Evolutionary conservation across 176 grass and related monocot genomes (phyloP).

Genomic region (Oryza nivara): DNA sequence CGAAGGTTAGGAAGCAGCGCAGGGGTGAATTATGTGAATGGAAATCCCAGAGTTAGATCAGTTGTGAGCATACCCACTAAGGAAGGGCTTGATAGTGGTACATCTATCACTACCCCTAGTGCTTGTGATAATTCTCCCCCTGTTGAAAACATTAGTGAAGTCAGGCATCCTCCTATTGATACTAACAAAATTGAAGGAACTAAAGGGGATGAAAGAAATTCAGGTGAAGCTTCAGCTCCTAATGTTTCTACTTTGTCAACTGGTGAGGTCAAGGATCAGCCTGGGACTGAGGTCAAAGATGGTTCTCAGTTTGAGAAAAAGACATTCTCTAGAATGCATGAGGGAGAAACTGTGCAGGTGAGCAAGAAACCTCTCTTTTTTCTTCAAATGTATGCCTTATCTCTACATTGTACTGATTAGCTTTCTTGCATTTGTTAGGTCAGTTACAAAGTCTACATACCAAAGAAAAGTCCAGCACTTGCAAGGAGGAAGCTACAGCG

Average conservation of each 20-base stretch:
- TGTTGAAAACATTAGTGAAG: conserved; percentile 42
- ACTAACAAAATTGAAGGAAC: conserved; percentile 36
- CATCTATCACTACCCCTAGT: conserved; percentile 19
- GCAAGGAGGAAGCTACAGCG: conserved; percentile 78
- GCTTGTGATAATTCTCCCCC: conserved; percentile 27
- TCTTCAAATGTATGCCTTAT: conserved; percentile 9
- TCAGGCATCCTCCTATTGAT: conserved; percentile 10
- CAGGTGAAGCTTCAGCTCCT: conserved; percentile 38
- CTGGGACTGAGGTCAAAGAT: conserved; percentile 39
- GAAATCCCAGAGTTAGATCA: conserved; percentile 64
- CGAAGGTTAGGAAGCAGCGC: conserved; percentile 41
- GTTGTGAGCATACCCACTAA: conserved; percentile 63
- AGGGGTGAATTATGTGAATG: conserved; percentile 39
- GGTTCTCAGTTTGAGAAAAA: conserved; percentile 76
- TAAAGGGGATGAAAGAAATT: conserved; percentile 39
- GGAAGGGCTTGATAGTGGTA: conserved; percentile 45
- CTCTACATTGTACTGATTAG: conserved; percentile 30
- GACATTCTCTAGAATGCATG: conserved; percentile 92
- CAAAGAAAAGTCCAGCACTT: conserved; percentile 65
- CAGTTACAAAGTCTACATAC: conserved; percentile 98
- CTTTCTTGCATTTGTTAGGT: conserved; percentile 62
- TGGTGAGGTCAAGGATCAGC: conserved; percentile 36
- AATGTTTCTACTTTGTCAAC: conserved; percentile 23
- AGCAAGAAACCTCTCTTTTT: conserved; percentile 16
- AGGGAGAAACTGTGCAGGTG: conserved; percentile 85